Evolutionary conservation across 1,284 basidiomycete species (phyloP).

Genomic region (Cryptococcus maquisensis): DNA sequence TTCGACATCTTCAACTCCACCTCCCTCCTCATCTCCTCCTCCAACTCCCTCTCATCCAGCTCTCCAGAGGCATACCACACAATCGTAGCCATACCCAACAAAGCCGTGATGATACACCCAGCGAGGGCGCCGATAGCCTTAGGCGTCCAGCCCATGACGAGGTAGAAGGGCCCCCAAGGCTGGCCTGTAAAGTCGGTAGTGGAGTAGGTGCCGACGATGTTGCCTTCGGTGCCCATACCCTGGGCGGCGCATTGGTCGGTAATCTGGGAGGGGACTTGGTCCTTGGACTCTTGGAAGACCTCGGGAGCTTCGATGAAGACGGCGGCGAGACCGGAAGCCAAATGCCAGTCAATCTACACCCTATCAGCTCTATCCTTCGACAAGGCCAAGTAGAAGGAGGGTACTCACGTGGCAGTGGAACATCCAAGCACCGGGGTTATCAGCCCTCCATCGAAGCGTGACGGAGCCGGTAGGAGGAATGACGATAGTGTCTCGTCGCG

Average conservation of each 20-base stretch:
- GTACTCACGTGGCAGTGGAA: slow-evolving; percentile 47
- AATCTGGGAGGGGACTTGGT: slow-evolving; percentile 34
- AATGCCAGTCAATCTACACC: slow-evolving; percentile 45
- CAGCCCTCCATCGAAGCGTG: slow-evolving; percentile 50
- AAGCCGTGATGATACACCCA: slow-evolving; percentile 76
- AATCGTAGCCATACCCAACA: slow-evolving; percentile 73
- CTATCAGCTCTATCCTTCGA: not conserved
- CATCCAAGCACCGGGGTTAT: slow-evolving; percentile 56
- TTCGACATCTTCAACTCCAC: slow-evolving; percentile 9
- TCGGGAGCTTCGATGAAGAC: slow-evolving; percentile 50
- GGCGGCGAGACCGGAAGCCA: slow-evolving; percentile 47
- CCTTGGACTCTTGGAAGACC: slow-evolving; percentile 34
- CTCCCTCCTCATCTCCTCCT: slow-evolving; percentile 56
- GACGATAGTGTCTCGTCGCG: slow-evolving; percentile 65
- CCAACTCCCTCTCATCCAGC: slow-evolving; percentile 70
- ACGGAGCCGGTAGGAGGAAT: slow-evolving; percentile 51
- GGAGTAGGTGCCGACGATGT: slow-evolving; percentile 52
- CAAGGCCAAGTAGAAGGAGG: not conserved
- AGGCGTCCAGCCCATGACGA: slow-evolving; percentile 65
- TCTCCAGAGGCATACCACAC: slow-evolving; percentile 75
- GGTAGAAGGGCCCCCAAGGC: slow-evolving; percentile 66
- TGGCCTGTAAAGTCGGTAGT: slow-evolving; percentile 49
- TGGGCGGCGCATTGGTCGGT: slow-evolving; percentile 67
- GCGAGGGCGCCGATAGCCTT: slow-evolving; percentile 79
- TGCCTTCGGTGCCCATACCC: slow-evolving; percentile 63